phyloP scores from a whole-genome alignment of 352 stramenopile genomes.

The Phytophthora tubulina region DNA sequence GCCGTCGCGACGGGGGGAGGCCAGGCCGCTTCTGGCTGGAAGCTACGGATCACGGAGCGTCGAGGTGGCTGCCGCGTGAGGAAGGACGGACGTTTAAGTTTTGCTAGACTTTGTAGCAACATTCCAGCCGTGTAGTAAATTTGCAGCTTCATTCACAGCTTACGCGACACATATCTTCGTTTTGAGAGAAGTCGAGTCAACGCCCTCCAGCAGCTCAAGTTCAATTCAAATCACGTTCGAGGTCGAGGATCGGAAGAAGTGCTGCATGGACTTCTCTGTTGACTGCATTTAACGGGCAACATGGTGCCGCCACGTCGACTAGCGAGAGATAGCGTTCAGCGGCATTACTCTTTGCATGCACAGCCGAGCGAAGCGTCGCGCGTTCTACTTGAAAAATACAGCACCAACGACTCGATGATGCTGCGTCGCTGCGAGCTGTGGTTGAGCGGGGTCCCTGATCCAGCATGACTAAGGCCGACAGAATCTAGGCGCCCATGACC shows the following conservation, averaged over 20 bases:
- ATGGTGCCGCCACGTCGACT: neutral
- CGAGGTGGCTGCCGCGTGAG: constrained; percentile 16
- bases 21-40: constrained; percentile 1
- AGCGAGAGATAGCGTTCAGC: neutral
- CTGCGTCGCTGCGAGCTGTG: neutral
- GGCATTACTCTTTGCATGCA: too few relatives aligned
- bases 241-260: too few relatives aligned
- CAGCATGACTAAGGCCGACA: neutral
- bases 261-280: too few relatives aligned
- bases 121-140: constrained; percentile 7
- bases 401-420: too few relatives aligned
- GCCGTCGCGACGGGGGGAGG: constrained; percentile 4
- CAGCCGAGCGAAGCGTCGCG: too few relatives aligned
- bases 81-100: neutral
- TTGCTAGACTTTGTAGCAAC: constrained; percentile 7
- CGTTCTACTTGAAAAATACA: too few relatives aligned
- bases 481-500: constrained; percentile 2
- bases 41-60: constrained; percentile 19
- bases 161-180: neutral
- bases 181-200: too few relatives aligned
- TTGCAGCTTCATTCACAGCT: constrained; percentile 6
- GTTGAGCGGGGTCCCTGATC: neutral
- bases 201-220: too few relatives aligned
- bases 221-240: too few relatives aligned
- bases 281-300: neutral